Evolutionary conservation across 2,329 filamentous ascomycete genomes (phyloP), one percentile per base, ranked within the genome.

Genomic region (Fusarium tjaetaba): DNA sequence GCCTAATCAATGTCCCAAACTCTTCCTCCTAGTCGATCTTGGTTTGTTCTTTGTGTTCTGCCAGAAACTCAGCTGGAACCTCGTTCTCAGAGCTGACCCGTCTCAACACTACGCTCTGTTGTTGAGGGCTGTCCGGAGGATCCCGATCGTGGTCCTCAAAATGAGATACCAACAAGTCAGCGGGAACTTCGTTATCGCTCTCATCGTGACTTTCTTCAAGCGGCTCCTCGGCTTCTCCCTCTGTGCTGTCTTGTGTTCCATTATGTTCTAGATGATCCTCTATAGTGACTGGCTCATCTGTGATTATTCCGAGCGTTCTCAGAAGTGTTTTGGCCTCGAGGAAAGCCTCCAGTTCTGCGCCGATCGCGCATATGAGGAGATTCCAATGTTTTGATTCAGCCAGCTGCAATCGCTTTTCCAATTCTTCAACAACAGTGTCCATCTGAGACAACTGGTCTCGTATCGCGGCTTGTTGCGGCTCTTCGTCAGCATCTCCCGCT

Each of bases 341-440:
- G 68, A 93, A 91, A 5, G 91, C 91, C 66, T 92, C 90, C 4
- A 93, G 78, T 79, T 94, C 93, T 1, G 93, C 93, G 1, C 93
- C 92, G 39, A 96, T 90, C 16, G 92, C 93, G 58, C 90, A 93
- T 9, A 95, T 90, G 24, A 96, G 85, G 22, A 95, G 82, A 64
- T 92, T 95, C 93, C 93, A 96, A 22, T 87, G 86, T 64, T 88
- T 88, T 3, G 85, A 82, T 68, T 93, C 89, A 0, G 91, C 91
- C 5, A 86, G 78, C 4, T 85, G 82, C 32, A 91, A 77, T 26
- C 87, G 86, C 22, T 85, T 81, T 60, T 90, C 86, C 8, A 96
- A 81, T 6, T 87, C 86, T 2, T 77, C 74, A 18, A 92, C 86
- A 9, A 91, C 87, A 7, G 78, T 78, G 34, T 87, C 84, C 86